Base-by-base conservation (phyloP, 1,284 basidiomycete species). In the Sparassis latifolia region DNA sequence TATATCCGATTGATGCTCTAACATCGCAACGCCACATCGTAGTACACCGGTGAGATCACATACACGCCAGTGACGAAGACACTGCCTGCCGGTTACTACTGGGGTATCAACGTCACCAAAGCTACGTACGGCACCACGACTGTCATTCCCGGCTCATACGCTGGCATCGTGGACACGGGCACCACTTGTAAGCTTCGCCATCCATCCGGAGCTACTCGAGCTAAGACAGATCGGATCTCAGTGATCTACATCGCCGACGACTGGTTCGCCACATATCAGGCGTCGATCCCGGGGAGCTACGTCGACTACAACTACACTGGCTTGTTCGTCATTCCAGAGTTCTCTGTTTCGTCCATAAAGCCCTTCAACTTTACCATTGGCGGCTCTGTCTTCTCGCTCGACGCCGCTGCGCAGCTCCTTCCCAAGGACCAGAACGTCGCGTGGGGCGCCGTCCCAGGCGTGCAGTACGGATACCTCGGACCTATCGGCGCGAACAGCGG, bases 81-180 rank as follows among this genome's bases (percentile, higher is more conserved):
- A 1, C 67, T 56, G 2, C 76, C 76, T 12, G 73, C 77, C 2
- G 70, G 66, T 42, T 33, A 57, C 4, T 82, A 70, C 60, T 80
- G 78, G 78, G 79, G 79, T 32, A 76, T 82, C 48, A 68, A 81
- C 48, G 69, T 76, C 53, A 73, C 78, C 62, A 66, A 66, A 41
- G 58, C 81, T 45, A 58, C 64, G 0, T 82, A 80, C 55, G 78
- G 73, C 38, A 38, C 47, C 4, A 47, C 43, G 47, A 62, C 61
- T 12, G 57, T 62, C 1, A 66, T 82, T 43, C 60, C 80, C 39
- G 51, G 59, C 5, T 52, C 53, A 6, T 67, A 73, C 4, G 67
- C 74, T 32, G 79, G 79, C 29, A 79, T 82, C 55, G 75, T 81
- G 44, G 80, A 82, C 59, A 80, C 79, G 1, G 80, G 80, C 43